Evolutionary conservation across 495 filamentous ascomycete genomes (phyloP), one percentile per base, ranked within the genome.

Genomic region (Lasiosphaeria ovina): DNA sequence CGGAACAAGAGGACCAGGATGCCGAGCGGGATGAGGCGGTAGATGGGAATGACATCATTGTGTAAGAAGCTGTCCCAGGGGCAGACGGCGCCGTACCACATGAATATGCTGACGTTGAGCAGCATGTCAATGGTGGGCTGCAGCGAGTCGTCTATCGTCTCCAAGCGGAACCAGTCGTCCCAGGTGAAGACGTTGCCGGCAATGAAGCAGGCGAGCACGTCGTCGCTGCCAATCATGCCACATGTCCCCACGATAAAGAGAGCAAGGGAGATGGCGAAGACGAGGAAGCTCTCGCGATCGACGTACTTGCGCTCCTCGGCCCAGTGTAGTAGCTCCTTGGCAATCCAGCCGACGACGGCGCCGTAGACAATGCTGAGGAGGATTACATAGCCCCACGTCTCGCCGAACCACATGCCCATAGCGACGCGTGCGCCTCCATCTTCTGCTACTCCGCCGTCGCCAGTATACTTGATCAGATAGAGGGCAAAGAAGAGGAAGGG

Each of bases 151-250:
- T 96, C 92, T 61, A 89, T 76, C 1, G 92, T 96, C 71, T 89
- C 89, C 0, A 93, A 79, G 2, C 93, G 89, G 74, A 95, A 97
- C 92, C 91, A 96, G 74, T 96, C 93, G 77, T 85, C 92, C 82
- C 89, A 90, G 4, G 90, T 96, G 63, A 98, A 94, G 6, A 83
- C 85, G 66, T 96, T 97, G 3, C 93, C 93, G 16, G 93, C 92
- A 60, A 97, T 87, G 66, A 98, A 98, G 74, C 91, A 96, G 3
- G 93, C 92, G 1, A 98, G 81, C 14, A 97, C 87, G 62, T 97
- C 93, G 72, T 97, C 93, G 49, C 86, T 94, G 3, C 93, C 93
- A 59, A 97, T 85, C 80, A 96, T 84, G 10, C 92, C 92, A 64
- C 89, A 91, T 1, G 91, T 96, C 11, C 91, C 92, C 3, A 89